These are phyloP conservation scores for Trifolium dubium DNA, from an alignment of 306 rosid genomes.

Conservation along the genomic window DNA sequence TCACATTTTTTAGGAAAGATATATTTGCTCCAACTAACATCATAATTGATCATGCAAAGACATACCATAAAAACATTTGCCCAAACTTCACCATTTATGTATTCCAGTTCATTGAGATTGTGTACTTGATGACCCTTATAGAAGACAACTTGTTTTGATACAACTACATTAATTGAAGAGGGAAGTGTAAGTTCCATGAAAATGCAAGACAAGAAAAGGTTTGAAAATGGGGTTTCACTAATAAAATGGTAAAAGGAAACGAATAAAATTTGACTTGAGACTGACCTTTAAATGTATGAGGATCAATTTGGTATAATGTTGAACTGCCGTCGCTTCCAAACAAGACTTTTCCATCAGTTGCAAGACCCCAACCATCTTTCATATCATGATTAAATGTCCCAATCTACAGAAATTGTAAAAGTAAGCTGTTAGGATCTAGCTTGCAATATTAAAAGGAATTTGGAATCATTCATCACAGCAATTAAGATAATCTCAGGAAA, in stretches of 20 bases:
- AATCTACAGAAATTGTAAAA: constrained; percentile 49
- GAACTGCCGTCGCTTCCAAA: constrained; percentile 95
- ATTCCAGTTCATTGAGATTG: constrained; percentile 90
- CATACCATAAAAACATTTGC: constrained; percentile 78
- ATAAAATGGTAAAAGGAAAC: constrained; percentile 26
- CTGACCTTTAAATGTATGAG: constrained; percentile 68
- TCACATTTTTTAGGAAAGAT: constrained; percentile 23
- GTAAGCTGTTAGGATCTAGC: constrained; percentile 34
- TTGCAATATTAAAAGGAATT: constrained; percentile 23
- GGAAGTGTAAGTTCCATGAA: constrained; percentile 17
- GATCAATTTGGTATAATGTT: constrained; percentile 73
- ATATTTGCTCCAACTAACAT: constrained; percentile 15
- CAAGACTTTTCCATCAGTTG: constrained; percentile 83
- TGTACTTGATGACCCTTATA: constrained; percentile 72
- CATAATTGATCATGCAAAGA: constrained; percentile 26
- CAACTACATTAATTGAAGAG: constrained; percentile 53
- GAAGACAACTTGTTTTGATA: constrained; percentile 57
- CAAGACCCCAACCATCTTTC: constrained; percentile 97
- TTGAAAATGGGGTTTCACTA: background rate
- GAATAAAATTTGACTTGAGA: constrained; percentile 4
- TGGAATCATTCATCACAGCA: constrained; percentile 4
- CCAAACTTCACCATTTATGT: constrained; percentile 86
- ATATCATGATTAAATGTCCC: constrained; percentile 73
- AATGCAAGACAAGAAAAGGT: constrained; percentile 22
- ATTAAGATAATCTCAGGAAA: constrained; percentile 17